Evolutionary conservation across 805 yeast genomes (phyloP), one percentile per base, ranked within the genome.

Genomic region (Peterozyma xylosa): DNA sequence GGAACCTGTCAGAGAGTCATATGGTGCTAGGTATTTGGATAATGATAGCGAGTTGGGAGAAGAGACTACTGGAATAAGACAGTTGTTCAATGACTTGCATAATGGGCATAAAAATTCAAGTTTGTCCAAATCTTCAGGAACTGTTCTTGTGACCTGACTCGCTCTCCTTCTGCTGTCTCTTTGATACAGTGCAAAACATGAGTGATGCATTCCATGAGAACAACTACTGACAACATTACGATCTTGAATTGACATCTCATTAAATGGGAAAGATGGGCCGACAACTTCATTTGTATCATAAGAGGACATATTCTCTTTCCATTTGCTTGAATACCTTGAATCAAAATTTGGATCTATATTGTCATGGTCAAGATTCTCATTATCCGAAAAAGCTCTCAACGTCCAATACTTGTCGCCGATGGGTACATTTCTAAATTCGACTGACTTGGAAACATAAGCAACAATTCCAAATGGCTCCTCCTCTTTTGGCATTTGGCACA

Each of bases 161-260:
- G 75, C 78, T 13, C 82, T 71, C 6, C 70, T 62, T 42, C 76
- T 66, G 37, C 73, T 69, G n/a, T 81, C 73, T 30, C 69, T 67
- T 54, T 83, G 60, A 54, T 79, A 86, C 46, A 79, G 78, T 42
- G 76, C 61, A 54, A 82, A 83, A 57, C 99, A 91, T 14, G 76
- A 70, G 48, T 75, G 78, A 60, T 91, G 99, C 81, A 91, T 83
- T 2, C 96, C 95, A 62, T 91, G 99, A 1, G 96, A 95, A 66
- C 99, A 91, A 42, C 95, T 82, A 48, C 79, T 74, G 3, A 82
- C 68, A 1, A 84, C 72, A 7, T 74, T 58, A 45, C 70, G 68
- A 39, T 65, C 64, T 35, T 74, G 69, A 35, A 64, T 62, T 39
- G 63, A 45, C 49, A 62, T 45, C 16, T 59, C 59, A 15, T 57